Percentiles rank a stretch among this genome's conserved stretches.
phyloP scores from a whole-genome alignment of 257 asterid genomes.

The Pogostemon cablin region DNA sequence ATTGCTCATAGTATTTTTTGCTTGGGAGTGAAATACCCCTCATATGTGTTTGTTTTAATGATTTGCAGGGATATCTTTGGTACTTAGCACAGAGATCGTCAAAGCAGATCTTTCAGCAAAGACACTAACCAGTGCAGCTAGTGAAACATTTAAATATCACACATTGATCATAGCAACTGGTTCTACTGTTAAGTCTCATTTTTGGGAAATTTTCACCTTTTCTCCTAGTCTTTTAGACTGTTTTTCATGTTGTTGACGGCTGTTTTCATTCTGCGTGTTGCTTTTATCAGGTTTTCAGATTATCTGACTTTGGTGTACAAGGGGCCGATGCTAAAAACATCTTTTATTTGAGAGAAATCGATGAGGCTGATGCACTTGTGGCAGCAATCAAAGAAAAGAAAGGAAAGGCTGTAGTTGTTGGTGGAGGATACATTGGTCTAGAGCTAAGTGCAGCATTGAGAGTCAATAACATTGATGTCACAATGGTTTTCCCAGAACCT shows the following conservation, averaged over 20 bases:
- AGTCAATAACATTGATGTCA: conserved; percentile 66
- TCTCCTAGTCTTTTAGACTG: not conserved
- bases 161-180: conserved; percentile 83
- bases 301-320: conserved; percentile 77
- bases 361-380: conserved; percentile 79
- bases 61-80: conserved; percentile 53
- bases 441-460: conserved; percentile 87
- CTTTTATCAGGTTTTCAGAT: conserved; percentile 54
- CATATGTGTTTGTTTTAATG: conserved; percentile 28
- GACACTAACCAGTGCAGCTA: conserved; percentile 64
- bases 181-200: conserved; percentile 52
- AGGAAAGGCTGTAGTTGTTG: conserved; percentile 80
- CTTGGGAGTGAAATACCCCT: conserved; percentile 9
- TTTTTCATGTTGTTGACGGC: conserved; percentile 10
- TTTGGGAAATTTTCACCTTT: not conserved
- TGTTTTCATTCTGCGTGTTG: conserved; percentile 22
- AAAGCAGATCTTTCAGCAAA: conserved; percentile 76
- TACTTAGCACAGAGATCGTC: conserved; percentile 76
- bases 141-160: conserved; percentile 60
- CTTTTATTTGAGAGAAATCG: conserved; percentile 74
- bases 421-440: conserved; percentile 91
- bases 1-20: not conserved
- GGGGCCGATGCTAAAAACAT: conserved; percentile 83
- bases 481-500: conserved; percentile 90
- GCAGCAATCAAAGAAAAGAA: conserved; percentile 70